These are phyloP conservation scores for Thermoascus crustaceus DNA, from an alignment of 2,329 filamentous ascomycete species.

Conservation along the genomic window DNA sequence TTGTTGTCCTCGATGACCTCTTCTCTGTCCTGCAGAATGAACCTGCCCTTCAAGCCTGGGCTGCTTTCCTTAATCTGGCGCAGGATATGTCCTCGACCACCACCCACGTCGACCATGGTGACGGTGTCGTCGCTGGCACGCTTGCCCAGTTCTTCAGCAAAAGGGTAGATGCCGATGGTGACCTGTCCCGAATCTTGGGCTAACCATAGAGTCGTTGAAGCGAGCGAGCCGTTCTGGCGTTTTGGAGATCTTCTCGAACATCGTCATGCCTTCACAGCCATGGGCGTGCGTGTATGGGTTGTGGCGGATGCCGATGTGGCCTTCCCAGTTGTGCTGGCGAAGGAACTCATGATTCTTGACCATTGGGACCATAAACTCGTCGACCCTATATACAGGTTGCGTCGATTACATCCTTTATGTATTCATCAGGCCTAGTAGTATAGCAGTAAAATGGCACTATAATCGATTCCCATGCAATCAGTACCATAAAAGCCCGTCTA, in stretches of 20 bases:
- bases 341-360: conserved; percentile 12
- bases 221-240: conserved; percentile 7
- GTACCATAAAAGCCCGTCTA: too few species aligned
- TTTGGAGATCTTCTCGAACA: conserved; percentile 12
- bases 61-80: conserved; percentile 9
- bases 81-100: conserved; percentile 13
- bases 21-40: conserved; percentile 17
- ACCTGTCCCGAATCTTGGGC: conserved; percentile 9
- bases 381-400: too few species aligned
- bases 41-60: conserved; percentile 10
- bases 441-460: too few species aligned
- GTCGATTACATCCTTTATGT: too few species aligned
- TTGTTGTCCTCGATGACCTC: conserved; percentile 10
- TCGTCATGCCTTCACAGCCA: conserved; percentile 11
- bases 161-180: conserved; percentile 17
- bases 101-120: conserved; percentile 15
- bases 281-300: conserved; percentile 13
- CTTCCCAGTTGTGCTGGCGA: conserved; percentile 10
- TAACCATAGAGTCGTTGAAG: conserved; percentile 14
- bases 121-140: conserved; percentile 9
- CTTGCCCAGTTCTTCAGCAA: conserved; percentile 7
- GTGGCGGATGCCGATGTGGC: conserved; percentile 8
- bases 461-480: too few species aligned
- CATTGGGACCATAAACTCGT: conserved; percentile 9
- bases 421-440: too few species aligned